Base-by-base conservation (phyloP, 352 stramenopile species). In the Phytophthora meadii region DNA sequence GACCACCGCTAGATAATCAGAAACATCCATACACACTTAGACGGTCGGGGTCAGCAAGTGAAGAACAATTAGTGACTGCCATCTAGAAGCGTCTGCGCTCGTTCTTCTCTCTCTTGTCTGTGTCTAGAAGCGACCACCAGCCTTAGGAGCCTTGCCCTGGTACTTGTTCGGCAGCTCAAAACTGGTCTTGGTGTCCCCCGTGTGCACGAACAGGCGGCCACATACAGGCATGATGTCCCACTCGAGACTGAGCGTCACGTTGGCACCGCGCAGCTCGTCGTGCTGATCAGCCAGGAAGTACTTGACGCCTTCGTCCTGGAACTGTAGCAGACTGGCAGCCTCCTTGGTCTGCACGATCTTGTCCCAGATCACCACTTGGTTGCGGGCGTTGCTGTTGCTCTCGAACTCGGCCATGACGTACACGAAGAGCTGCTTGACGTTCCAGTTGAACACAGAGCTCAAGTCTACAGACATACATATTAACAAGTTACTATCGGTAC, bases 371-470 rank as follows among this genome's bases (percentile, higher is more conserved):
- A 95, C 87, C n/a, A 95, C 87, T 62, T 91, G 62, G 73, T 95
- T 95, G 56, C 74, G 64, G 9, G 48, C 46, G 63, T 94, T 94
- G 57, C 70, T 83, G 55, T 69, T 49, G 60, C 69, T 93, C 70
- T 75, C 53, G 65, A 93, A 96, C 73, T 94, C 87, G 49, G 88
- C 88, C 52, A 92, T 50, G 49, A 96, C 82, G 82, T 94, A 96
- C 69, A 94, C 86, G 48, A 96, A 96, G 51, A 96, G 69, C 73
- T 94, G 86, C 82, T 94, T 96, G 30, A 93, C 87, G 70, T 96
- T 96, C 88, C 88, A 96, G 68, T 96, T 96, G 80, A 96, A 96
- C 25, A 94, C 87, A 24, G 87, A 93, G 70, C 81, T 88, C 54
- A 95, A 52, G 17, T 95, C 87, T 90, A 44, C 6, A 15, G 48